These are phyloP conservation scores for Rhodotorula diobovata DNA, from an alignment of 768 basidiomycete genomes.

Conservation along the genomic window DNA sequence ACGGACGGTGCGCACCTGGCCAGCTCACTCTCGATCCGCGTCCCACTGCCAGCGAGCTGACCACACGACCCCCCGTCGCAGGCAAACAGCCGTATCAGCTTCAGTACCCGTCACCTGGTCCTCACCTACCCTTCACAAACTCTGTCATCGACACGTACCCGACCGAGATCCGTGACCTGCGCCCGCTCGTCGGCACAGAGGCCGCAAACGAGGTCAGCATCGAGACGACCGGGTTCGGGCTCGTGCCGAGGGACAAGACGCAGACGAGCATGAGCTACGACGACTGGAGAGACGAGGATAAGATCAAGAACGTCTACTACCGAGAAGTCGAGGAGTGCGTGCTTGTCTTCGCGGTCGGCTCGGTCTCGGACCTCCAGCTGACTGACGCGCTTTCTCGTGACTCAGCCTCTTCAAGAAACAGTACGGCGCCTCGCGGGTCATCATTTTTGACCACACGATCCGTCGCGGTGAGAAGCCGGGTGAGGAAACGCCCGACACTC, in stretches of 20 bases:
- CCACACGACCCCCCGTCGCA: not conserved
- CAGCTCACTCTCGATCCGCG: not conserved
- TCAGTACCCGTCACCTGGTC: slow-evolving; percentile 10
- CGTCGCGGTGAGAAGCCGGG: slow-evolving; percentile 14
- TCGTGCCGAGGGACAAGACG: slow-evolving; percentile 45
- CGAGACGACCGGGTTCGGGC: slow-evolving; percentile 54
- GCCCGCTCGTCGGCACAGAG: slow-evolving; percentile 30
- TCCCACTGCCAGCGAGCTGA: not conserved
- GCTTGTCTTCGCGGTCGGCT: not conserved
- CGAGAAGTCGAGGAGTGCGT: slow-evolving; percentile 55
- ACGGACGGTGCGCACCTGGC: not conserved
- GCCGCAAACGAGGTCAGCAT: slow-evolving; percentile 40
- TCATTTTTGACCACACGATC: slow-evolving; percentile 65
- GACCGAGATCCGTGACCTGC: slow-evolving; percentile 31
- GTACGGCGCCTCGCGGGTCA: slow-evolving; percentile 60
- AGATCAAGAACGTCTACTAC: slow-evolving; percentile 59
- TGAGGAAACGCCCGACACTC: slow-evolving; percentile 29
- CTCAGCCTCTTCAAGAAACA: slow-evolving; percentile 54
- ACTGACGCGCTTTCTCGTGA: not conserved
- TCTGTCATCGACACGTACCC: not conserved
- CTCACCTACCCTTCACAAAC: slow-evolving; percentile 18
- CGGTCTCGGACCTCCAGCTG: too few relatives aligned
- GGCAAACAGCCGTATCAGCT: slow-evolving; percentile 24
- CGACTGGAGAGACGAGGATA: slow-evolving; percentile 55
- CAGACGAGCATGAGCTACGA: slow-evolving; percentile 44